A percentile compares a stretch with the other conserved stretches of the same genome.
Evolutionary conservation across 495 filamentous ascomycete species (phyloP).

Genomic region (Ramalina intermedia): DNA sequence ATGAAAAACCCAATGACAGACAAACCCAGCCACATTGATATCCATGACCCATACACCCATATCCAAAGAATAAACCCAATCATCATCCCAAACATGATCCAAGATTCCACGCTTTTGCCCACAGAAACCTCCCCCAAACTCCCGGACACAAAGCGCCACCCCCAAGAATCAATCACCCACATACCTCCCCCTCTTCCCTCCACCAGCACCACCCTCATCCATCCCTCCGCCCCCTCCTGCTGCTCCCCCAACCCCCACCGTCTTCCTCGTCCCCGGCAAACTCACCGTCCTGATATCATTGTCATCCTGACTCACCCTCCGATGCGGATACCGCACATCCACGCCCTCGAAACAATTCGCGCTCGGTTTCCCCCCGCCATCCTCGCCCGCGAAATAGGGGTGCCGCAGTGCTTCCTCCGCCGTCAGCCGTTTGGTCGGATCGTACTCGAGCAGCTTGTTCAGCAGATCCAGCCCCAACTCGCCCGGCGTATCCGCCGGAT

Average conservation of each 20-base stretch:
- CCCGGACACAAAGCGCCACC: background rate
- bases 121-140: too few species aligned
- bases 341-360: constrained; percentile 84
- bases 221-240: too few species aligned
- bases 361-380: constrained; percentile 33
- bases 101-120: too few species aligned
- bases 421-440: constrained; percentile 76
- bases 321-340: constrained; percentile 73
- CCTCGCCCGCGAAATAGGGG: constrained; percentile 58
- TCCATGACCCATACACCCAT: too few species aligned
- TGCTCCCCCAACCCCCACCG: too few species aligned
- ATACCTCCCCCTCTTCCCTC: constrained; percentile 1
- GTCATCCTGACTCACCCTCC: constrained; percentile 83
- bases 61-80: too few species aligned
- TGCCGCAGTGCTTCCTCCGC: constrained; percentile 76
- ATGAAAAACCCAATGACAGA: too few species aligned
- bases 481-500: constrained; percentile 43
- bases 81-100: too few species aligned
- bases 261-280: constrained; percentile 82
- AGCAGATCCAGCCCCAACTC: constrained; percentile 69
- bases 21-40: too few species aligned
- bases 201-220: too few species aligned
- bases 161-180: constrained; percentile 13
- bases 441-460: constrained; percentile 72
- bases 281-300: constrained; percentile 84